Evolutionary conservation across 73 alveolate species (phyloP), one percentile per base, ranked within the genome.

Genomic region (Paraurostyla sp.): DNA sequence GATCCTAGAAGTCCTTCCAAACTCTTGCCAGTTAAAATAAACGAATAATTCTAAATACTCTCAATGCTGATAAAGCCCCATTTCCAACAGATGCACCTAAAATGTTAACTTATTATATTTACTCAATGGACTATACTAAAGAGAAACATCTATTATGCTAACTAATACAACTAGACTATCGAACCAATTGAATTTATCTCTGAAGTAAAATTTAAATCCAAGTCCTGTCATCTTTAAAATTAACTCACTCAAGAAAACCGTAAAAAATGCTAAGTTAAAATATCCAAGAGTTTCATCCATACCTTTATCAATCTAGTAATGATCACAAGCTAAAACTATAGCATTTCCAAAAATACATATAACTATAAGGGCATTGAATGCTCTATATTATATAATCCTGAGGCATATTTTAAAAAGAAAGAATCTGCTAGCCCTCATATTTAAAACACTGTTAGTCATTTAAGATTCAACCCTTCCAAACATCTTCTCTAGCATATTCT

Each of bases 1-100:
- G 20, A 48, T 56, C 54, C 42, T 85, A 23, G 46, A 85, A 85
- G 30, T 76, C 20, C 42, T 78, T 73, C 92, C 93, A 90, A 9
- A 58, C 52, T 35, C 76, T 76, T n/a, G 92, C 92, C 0, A 91
- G 75, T 68, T 85, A 25, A 50, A 85, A 71, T 0, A 85, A 54
- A 48, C 93, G 22, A 15, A 85, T 27, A 27, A 85, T 25, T 85
- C 93, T 71, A 43, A 85, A 63, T 0, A 68, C 71, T 85, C 93
- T 85, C 22, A 85, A 52, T 11, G 93, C 80, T 29, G 89, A 48
- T 4, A 85, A 22, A 9, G 93, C 93, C 4, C 93, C 93, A 41
- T 71, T 29, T 20, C 71, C 57, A 22, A 71, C 71, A 71, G 63
- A 27, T 25, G 68, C 50, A 22, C 46, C 65, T 59, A 3, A n/a